Evolutionary conservation across 306 rosid genomes (phyloP), one percentile per base, ranked within the genome.

Genomic region (Mimosa pudica): DNA sequence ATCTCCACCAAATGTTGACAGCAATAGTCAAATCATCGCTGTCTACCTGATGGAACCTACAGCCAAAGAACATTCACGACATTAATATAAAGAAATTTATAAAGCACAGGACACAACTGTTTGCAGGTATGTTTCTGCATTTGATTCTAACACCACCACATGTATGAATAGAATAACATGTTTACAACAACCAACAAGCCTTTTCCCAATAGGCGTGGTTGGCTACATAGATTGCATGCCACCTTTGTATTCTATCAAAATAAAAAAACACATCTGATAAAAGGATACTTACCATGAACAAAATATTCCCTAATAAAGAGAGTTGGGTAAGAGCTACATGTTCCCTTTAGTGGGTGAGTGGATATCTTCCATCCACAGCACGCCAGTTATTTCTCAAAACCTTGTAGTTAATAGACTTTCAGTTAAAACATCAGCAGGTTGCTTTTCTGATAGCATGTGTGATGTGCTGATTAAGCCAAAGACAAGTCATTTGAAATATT

Each of bases 1-100:
- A 93, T 72, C 41, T 89, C 99, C 99, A 95, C 98, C 99, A 95
- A 84, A 91, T 89, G 90, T 95, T 95, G 70, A 95, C 83, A 75
- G 98, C 99, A 79, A 93, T 84, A 73, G 99, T 93, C 88, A 93
- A 85, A 85, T 91, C 92, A 76, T 88, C 93, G 83, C 99, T 93
- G 69, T 93, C 98, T 65, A 93, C 97, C 77, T 95, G 96, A 87
- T 95, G 98, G 82, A 91, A 95, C 98, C 97, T 95, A 78, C 47
- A 78, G 72, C 10, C 64, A 74, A 75, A 63, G 35, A 60, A 18
- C 18, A 42, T 38, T 7, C 58, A 63, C 55, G 76, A 83, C n/a
- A 52, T 20, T 18, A 63, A 73, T 49, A 13, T 49, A 3, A 14
- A 49, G 62, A 14, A 20, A 46, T 54, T 16, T 8, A 67, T 67